Evolutionary conservation across 345 rosid genomes (phyloP), one percentile per base, ranked within the genome.

Genomic region (Lumnitzera littorea): DNA sequence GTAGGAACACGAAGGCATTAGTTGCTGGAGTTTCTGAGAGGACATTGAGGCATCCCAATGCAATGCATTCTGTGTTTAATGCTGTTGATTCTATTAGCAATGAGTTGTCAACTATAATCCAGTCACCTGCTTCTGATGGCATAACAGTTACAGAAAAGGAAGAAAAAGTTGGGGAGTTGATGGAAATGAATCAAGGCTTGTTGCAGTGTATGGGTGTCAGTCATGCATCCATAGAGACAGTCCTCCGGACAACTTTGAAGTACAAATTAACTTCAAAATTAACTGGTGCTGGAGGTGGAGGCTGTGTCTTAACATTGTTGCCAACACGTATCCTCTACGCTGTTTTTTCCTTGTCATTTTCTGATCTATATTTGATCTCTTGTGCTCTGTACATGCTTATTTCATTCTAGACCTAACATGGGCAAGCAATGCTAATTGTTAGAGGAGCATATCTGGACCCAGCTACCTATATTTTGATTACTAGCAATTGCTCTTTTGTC

Each of bases 221-320:
- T 73, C 96, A 91, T 72, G 77, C 82, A 58, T 83, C 89, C 4
- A 91, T 91, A 13, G 96, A 95, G 67, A 76, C 84, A 36, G 88
- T 95, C 65, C 84, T 95, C 29, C 76, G 66, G 52, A 85, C 87
- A 25, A 86, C 95, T 13, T 60, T 77, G 48, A 88, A 88, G 71
- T 88, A 88, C 76, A 91, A 88, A 65, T 78, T 95, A 63, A 64
- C 89, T 58, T 85, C 99, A 43, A 95, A 91, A 73, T 71, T 95
- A 60, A 91, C 99, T 0, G 99, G 97, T 69, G 99, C 95, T 58
- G 99, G 99, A 11, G 96, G 97, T 4, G 97, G 97, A 14, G 97
- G 96, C 58, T 95, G 97, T 12, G 94, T 86, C 56, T 84, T 95
- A 14, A 94, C 97, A 13, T 68, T 95, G 15, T 66, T 95, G 68